These are phyloP conservation scores for Hirschfeldia incana DNA, from an alignment of 345 rosid species.

Conservation along the genomic window DNA sequence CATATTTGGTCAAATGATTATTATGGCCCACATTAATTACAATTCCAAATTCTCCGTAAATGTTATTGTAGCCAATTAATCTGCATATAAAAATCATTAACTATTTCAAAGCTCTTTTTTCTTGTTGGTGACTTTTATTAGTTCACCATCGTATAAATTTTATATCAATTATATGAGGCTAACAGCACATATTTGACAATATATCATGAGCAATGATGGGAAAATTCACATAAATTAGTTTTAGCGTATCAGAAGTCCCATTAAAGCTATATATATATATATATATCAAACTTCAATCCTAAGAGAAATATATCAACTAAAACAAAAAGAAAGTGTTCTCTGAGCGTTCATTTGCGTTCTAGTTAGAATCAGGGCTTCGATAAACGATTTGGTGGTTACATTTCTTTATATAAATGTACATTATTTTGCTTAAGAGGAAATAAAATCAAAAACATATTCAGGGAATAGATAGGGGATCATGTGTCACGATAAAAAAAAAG, in stretches of 20 bases:
- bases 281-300: neutral
- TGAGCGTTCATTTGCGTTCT: neutral
- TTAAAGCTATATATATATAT: neutral
- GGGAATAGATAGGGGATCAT: constrained; percentile 6
- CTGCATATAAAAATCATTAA: neutral
- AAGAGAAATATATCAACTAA: neutral
- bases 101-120: neutral
- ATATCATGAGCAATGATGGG: neutral
- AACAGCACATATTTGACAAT: neutral
- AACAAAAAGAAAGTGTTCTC: neutral
- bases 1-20: neutral
- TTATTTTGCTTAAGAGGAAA: neutral
- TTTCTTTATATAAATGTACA: neutral
- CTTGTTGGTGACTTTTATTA: neutral
- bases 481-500: constrained; percentile 29
- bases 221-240: neutral
- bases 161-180: neutral
- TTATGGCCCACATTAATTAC: neutral
- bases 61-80: neutral
- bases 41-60: neutral
- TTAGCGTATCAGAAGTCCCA: neutral
- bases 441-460: neutral
- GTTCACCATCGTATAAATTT: neutral
- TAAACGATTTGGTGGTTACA: neutral
- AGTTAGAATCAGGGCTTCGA: neutral